Evolutionary conservation across 2,329 filamentous ascomycete species (phyloP).

Genomic region (Aspergillus sp.): DNA sequence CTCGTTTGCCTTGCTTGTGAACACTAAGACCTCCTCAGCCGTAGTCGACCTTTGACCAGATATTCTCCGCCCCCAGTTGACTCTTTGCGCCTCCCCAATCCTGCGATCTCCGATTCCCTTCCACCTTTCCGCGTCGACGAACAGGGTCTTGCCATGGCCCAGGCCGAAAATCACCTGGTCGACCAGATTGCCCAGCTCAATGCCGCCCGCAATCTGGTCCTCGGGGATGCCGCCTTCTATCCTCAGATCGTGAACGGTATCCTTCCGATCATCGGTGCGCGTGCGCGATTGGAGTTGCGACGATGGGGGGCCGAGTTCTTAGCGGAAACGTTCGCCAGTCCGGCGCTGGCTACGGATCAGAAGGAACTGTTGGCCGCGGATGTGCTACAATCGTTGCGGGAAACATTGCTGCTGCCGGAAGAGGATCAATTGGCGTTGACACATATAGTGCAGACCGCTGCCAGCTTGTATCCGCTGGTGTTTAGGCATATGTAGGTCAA

Average conservation of each 20-base stretch:
- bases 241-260: conserved; percentile 88
- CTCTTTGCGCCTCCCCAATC: not conserved
- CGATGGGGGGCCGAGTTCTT: conserved; percentile 97
- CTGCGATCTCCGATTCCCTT: conserved; percentile 9
- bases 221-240: conserved; percentile 85
- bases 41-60: not conserved
- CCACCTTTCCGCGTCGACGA: conserved; percentile 7
- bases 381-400: conserved; percentile 74
- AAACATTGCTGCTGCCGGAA: conserved; percentile 67
- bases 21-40: not conserved
- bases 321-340: conserved; percentile 91
- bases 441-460: conserved; percentile 81
- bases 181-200: conserved; percentile 86
- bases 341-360: conserved; percentile 71
- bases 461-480: conserved; percentile 89
- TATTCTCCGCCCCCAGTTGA: not conserved
- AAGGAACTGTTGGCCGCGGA: conserved; percentile 78
- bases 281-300: conserved; percentile 74
- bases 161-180: conserved; percentile 57
- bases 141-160: conserved; percentile 50
- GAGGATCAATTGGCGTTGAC: conserved; percentile 80
- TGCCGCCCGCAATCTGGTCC: conserved; percentile 83
- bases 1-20: not conserved
- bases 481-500: conserved; percentile 88
- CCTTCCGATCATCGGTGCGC: conserved; percentile 81